Conservation (phyloP, 2,329 filamentous ascomycete species). For the Cryphonectria radicalis region DNA sequence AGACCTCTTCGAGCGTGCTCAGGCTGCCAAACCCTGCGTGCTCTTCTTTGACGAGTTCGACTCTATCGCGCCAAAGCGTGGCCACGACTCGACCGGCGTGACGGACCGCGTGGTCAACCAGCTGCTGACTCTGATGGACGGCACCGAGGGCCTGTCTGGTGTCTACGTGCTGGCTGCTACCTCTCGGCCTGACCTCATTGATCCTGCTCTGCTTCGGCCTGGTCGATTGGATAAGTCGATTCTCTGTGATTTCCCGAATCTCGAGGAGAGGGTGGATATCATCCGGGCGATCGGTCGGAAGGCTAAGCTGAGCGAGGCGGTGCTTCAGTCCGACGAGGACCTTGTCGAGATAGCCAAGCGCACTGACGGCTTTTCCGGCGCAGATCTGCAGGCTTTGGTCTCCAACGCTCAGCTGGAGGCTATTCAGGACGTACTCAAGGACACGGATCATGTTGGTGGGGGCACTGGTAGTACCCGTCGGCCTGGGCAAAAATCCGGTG, state of each 20-base stretch:
- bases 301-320: constrained; percentile 71
- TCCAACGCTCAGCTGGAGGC: constrained; percentile 97
- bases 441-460: constrained; percentile 49
- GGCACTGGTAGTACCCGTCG: constrained; percentile 41
- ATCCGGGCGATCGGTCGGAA: constrained; percentile 82
- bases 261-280: constrained; percentile 86
- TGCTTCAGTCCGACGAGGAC: constrained; percentile 59
- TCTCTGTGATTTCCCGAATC: constrained; percentile 83
- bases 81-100: constrained; percentile 97
- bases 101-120: constrained; percentile 98
- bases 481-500: constrained; percentile 28
- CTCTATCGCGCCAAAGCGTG: constrained; percentile 94
- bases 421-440: constrained; percentile 87
- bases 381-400: constrained; percentile 90
- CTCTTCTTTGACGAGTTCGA: constrained; percentile 99
- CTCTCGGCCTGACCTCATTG: constrained; percentile 89
- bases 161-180: constrained; percentile 97
- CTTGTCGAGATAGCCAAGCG: constrained; percentile 75
- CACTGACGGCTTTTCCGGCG: constrained; percentile 91
- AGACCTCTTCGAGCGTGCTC: constrained; percentile 90
- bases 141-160: constrained; percentile 89
- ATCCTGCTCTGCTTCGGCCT: constrained; percentile 88
- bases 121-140: constrained; percentile 97
- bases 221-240: constrained; percentile 92
- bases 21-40: constrained; percentile 88